Conservation (phyloP, 495 filamentous ascomycete species). For the Penicillium maclennaniae region DNA sequence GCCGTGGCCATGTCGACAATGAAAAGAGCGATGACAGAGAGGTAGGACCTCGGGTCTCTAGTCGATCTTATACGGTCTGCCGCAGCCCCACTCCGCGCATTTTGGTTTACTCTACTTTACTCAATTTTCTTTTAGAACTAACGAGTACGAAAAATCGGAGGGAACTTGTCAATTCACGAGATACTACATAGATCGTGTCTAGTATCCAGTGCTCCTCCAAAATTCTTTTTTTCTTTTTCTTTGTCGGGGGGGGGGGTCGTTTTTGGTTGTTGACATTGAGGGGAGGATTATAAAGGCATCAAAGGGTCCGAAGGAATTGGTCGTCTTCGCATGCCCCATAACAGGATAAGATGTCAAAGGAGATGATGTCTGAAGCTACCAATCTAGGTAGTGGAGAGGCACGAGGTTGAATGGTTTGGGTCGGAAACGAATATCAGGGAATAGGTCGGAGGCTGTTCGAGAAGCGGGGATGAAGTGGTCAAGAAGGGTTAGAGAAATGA, state of each 20-base stretch:
- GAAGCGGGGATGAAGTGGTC: neutral
- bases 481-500: neutral
- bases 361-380: neutral
- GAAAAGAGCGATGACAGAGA: conserved; percentile 1
- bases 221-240: conserved; percentile 19
- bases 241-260: conserved; percentile 2
- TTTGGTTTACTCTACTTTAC: conserved; percentile 5
- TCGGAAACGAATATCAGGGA: neutral
- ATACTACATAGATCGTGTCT: conserved; percentile 18
- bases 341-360: conserved; percentile 1
- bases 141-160: conserved; percentile 9
- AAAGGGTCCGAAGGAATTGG: neutral
- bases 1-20: conserved; percentile 36
- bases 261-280: conserved; percentile 1
- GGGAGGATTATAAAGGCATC: neutral
- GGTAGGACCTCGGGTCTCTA: conserved; percentile 17
- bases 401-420: neutral
- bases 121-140: neutral
- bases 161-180: conserved; percentile 32
- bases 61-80: conserved; percentile 15
- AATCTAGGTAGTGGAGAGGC: neutral
- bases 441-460: neutral
- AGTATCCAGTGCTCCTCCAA: conserved; percentile 33
- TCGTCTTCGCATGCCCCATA: neutral
- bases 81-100: conserved; percentile 20